A percentile compares a stretch with the other conserved stretches of the same genome.
These are phyloP conservation scores for Ehretia macrophylla DNA, from an alignment of 257 asterid species.

Conservation along the genomic window DNA sequence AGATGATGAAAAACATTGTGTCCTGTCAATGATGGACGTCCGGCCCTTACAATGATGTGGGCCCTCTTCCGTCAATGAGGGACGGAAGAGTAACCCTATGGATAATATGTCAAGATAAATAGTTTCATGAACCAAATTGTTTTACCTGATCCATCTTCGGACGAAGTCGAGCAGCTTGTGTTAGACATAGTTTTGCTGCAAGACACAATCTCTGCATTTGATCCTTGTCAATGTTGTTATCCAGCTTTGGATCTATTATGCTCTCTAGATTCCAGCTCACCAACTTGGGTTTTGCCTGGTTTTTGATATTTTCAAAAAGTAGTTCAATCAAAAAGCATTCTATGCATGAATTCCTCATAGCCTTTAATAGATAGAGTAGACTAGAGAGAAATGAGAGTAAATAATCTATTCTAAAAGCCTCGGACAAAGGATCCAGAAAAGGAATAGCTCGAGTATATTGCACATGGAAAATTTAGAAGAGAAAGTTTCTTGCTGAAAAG, in stretches of 20 bases:
- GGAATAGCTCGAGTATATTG: too few relatives aligned
- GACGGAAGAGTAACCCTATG: neutral
- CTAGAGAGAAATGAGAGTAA: too few relatives aligned
- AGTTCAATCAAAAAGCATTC: too few relatives aligned
- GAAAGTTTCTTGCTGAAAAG: neutral
- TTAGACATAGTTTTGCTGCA: conserved; percentile 73
- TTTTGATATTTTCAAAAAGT: neutral
- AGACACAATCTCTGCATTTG: conserved; percentile 63
- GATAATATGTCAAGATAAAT: too few relatives aligned
- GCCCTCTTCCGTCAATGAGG: too few relatives aligned
- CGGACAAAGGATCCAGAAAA: too few relatives aligned
- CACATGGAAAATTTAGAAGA: conserved; percentile 1
- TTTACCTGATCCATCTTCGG: conserved; percentile 74
- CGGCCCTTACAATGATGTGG: too few relatives aligned
- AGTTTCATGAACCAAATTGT: neutral
- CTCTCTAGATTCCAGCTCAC: conserved; percentile 52
- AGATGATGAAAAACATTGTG: too few relatives aligned
- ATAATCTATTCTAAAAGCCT: too few relatives aligned
- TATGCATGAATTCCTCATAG: too few relatives aligned
- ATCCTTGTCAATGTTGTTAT: conserved; percentile 36
- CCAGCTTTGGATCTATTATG: conserved; percentile 65
- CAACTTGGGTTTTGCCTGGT: conserved; percentile 77
- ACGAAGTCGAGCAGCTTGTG: conserved; percentile 83
- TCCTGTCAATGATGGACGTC: too few relatives aligned
- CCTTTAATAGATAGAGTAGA: too few relatives aligned